These are phyloP conservation scores for Aquilaria sinensis DNA, from an alignment of 345 rosid species.

Conservation along the genomic window DNA sequence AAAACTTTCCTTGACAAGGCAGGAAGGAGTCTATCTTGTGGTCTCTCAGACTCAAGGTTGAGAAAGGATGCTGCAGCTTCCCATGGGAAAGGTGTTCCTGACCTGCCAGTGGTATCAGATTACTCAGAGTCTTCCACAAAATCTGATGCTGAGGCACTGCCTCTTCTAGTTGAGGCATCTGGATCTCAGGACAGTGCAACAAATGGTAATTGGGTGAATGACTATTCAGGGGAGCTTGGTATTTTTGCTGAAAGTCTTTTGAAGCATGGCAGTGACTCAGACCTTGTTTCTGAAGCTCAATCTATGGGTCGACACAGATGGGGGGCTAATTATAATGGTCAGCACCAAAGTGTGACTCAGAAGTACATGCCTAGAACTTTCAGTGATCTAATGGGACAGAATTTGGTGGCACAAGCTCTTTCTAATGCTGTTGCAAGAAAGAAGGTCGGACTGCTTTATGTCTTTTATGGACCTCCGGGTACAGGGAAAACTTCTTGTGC, in stretches of 20 bases:
- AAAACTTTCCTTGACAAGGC: slow-evolving; percentile 82
- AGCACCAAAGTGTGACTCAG: slow-evolving; percentile 84
- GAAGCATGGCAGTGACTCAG: slow-evolving; percentile 62
- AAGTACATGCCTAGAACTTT: slow-evolving; percentile 77
- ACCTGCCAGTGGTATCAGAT: slow-evolving; percentile 56
- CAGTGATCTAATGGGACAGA: slow-evolving; percentile 81
- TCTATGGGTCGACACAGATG: slow-evolving; percentile 39
- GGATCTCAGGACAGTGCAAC: slow-evolving; percentile 57
- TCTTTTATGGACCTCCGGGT: slow-evolving; percentile 94
- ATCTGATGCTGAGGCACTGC: slow-evolving; percentile 57
- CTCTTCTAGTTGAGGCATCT: slow-evolving; percentile 60
- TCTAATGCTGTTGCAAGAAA: slow-evolving; percentile 68
- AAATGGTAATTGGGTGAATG: slow-evolving; percentile 76
- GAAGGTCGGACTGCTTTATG: slow-evolving; percentile 85
- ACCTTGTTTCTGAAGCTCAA: slow-evolving; percentile 77
- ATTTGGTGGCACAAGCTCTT: slow-evolving; percentile 79
- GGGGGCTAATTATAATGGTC: slow-evolving; percentile 26
- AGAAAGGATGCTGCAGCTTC: slow-evolving; percentile 46
- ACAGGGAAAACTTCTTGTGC: slow-evolving; percentile 97
- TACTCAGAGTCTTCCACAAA: slow-evolving; percentile 46
- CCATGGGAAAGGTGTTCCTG: slow-evolving; percentile 47
- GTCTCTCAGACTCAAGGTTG: slow-evolving; percentile 62
- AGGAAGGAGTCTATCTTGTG: slow-evolving; percentile 95
- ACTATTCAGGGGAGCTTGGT: slow-evolving; percentile 94
- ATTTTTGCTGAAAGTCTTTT: slow-evolving; percentile 72